These are phyloP conservation scores for Pouteria campechiana DNA, from an alignment of 179 eudicot species.

Conservation along the genomic window DNA sequence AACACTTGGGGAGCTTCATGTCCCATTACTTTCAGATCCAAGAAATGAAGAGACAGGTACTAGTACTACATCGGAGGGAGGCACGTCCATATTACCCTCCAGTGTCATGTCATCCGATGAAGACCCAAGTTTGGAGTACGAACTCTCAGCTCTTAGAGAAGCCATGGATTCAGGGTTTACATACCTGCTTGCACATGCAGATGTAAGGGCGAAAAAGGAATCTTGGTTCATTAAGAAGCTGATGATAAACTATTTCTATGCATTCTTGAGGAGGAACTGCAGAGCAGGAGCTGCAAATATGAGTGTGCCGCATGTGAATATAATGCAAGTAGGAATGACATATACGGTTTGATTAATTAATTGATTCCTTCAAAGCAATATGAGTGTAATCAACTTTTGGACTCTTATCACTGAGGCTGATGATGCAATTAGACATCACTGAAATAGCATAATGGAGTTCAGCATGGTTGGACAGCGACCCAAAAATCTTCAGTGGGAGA, in stretches of 20 bases:
- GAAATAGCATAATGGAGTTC: no score
- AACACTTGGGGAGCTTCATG: constrained; percentile 27
- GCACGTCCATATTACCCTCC: constrained; percentile 19
- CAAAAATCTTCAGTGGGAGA: no score
- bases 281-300: constrained; percentile 78
- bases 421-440: no score
- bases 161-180: constrained; percentile 86
- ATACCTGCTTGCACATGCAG: constrained; percentile 69
- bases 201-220: constrained; percentile 69
- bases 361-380: no score
- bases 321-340: constrained; percentile 74
- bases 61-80: constrained; percentile 2
- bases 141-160: constrained; percentile 65
- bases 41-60: constrained; percentile 13
- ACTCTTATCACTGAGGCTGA: no score
- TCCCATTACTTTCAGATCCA: constrained; percentile 47
- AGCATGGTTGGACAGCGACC: no score
- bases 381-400: no score
- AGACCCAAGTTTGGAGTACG: constrained; percentile 69
- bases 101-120: constrained; percentile 36
- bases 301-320: constrained; percentile 75
- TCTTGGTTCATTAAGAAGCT: constrained; percentile 75
- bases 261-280: constrained; percentile 75
- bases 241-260: constrained; percentile 70
- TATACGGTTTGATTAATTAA: constrained; percentile 63